These are phyloP conservation scores for Hericium alpestre DNA, from an alignment of 768 basidiomycete genomes.

Conservation along the genomic window DNA sequence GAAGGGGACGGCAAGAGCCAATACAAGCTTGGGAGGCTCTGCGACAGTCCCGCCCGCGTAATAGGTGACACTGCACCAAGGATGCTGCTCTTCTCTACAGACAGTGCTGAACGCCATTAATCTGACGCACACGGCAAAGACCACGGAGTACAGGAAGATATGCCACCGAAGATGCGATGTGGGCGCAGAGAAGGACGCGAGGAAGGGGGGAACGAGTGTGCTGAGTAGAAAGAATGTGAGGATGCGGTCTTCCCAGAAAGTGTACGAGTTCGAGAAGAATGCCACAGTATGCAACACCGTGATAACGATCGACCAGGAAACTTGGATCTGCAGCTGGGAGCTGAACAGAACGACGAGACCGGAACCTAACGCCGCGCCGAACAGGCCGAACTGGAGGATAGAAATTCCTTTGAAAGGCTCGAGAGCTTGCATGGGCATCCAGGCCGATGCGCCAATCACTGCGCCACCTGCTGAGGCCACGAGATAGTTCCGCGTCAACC, in stretches of 20 bases:
- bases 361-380: constrained; percentile 25
- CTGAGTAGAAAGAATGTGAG: constrained; percentile 64
- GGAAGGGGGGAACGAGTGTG: constrained; percentile 48
- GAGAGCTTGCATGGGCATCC: not conserved
- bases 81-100: constrained; percentile 91
- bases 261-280: constrained; percentile 91
- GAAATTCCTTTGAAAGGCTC: constrained; percentile 15
- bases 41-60: constrained; percentile 65
- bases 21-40: constrained; percentile 48
- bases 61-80: constrained; percentile 84
- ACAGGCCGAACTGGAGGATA: constrained; percentile 3
- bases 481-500: constrained; percentile 1
- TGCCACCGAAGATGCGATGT: constrained; percentile 59
- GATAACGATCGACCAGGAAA: constrained; percentile 27
- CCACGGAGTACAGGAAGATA: constrained; percentile 59
- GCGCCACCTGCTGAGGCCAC: constrained; percentile 1
- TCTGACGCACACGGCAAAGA: constrained; percentile 60
- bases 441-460: not conserved
- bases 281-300: constrained; percentile 60
- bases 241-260: constrained; percentile 92
- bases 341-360: constrained; percentile 19
- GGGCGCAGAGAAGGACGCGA: constrained; percentile 59
- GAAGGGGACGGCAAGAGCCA: constrained; percentile 46
- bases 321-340: constrained; percentile 10
- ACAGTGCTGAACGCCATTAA: constrained; percentile 76